Conservation (phyloP, 1,284 basidiomycete species). For the Sanghuangporus baumii region DNA sequence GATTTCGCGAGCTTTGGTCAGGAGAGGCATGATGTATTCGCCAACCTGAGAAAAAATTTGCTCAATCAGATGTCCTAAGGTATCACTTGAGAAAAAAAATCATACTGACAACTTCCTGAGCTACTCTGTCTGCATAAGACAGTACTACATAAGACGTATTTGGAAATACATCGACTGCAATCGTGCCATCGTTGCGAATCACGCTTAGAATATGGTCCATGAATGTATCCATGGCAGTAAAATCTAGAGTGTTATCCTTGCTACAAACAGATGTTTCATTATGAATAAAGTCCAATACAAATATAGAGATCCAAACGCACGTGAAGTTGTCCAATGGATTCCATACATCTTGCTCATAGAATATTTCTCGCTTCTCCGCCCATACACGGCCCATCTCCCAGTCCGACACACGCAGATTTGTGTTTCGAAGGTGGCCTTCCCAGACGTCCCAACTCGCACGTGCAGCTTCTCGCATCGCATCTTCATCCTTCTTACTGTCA, state of each 20-base stretch:
- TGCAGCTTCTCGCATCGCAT: conserved; percentile 73
- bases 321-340: conserved; percentile 80
- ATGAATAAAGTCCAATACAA: background rate
- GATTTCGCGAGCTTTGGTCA: conserved; percentile 74
- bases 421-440: conserved; percentile 29
- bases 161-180: conserved; percentile 85
- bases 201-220: conserved; percentile 66
- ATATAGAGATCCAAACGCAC: conserved; percentile 37
- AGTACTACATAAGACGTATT: conserved; percentile 66
- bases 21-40: conserved; percentile 80
- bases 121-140: conserved; percentile 71
- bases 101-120: conserved; percentile 64
- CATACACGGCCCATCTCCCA: conserved; percentile 93
- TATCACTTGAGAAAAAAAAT: conserved; percentile 2
- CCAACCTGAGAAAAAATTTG: conserved; percentile 50
- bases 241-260: conserved; percentile 58
- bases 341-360: conserved; percentile 81
- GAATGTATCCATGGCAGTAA: conserved; percentile 91
- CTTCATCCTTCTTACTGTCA: conserved; percentile 62
- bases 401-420: conserved; percentile 35
- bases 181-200: conserved; percentile 69
- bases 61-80: conserved; percentile 2
- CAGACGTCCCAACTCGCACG: conserved; percentile 83
- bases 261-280: conserved; percentile 23
- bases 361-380: conserved; percentile 92